Percentiles rank a stretch among this genome's conserved stretches.
Conservation (phyloP, 805 yeast genomes). For the Kregervanrija pseudodelftensis region DNA sequence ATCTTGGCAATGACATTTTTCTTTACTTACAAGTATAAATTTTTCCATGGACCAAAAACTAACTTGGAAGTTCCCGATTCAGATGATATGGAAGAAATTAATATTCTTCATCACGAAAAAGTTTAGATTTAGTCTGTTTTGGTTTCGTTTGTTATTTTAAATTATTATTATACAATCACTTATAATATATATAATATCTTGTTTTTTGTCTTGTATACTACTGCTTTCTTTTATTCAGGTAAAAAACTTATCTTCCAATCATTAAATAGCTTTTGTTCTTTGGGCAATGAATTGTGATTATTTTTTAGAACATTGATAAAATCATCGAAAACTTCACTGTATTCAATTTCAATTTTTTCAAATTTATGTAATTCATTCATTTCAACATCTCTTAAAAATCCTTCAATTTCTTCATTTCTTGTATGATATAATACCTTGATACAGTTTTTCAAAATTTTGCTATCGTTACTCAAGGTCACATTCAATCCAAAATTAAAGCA, state of each 20-base stretch:
- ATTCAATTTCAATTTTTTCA: constrained; percentile 30
- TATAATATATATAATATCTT: neutral
- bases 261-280: constrained; percentile 12
- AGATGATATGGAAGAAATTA: neutral
- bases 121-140: too few relatives aligned
- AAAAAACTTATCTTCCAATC: constrained; percentile 28
- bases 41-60: constrained; percentile 47
- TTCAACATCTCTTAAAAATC: constrained; percentile 15
- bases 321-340: constrained; percentile 23
- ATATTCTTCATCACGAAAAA: too few relatives aligned
- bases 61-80: constrained; percentile 9
- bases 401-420: constrained; percentile 21
- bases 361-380: constrained; percentile 9
- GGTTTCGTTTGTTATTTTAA: neutral
- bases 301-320: constrained; percentile 23
- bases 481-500: constrained; percentile 39
- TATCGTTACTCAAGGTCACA: constrained; percentile 9
- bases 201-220: neutral
- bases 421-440: constrained; percentile 41
- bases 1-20: constrained; percentile 45
- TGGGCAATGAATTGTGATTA: constrained; percentile 31
- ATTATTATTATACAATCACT: neutral
- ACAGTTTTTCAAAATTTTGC: constrained; percentile 17
- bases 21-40: constrained; percentile 37
- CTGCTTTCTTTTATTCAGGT: constrained; percentile 10